phyloP scores from a whole-genome alignment of 805 yeast genomes.

The Hanseniaspora lachancei region DNA sequence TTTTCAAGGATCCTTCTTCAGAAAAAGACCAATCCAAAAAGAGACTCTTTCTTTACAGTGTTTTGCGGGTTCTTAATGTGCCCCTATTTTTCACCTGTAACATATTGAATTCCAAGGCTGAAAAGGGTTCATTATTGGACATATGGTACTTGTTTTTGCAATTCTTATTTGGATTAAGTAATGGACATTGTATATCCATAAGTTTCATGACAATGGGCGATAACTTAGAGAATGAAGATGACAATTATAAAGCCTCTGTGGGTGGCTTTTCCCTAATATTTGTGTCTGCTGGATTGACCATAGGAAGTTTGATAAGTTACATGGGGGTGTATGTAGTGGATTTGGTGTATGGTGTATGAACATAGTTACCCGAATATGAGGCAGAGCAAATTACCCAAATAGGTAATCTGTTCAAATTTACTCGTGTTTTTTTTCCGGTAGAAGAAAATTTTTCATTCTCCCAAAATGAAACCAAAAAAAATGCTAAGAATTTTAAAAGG shows the following conservation, averaged over 20 bases:
- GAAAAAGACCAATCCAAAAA: slow-evolving; percentile 18
- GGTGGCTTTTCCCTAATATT: slow-evolving; percentile 84
- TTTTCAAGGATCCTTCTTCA: slow-evolving; percentile 18
- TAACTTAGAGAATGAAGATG: slow-evolving; percentile 36
- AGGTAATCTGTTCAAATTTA: neutral
- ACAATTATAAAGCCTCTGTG: slow-evolving; percentile 73
- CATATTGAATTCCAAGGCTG: slow-evolving; percentile 18
- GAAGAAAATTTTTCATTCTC: neutral
- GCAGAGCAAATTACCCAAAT: neutral
- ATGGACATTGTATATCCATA: slow-evolving; percentile 73
- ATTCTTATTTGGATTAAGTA: slow-evolving; percentile 69
- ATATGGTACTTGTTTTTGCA: slow-evolving; percentile 55
- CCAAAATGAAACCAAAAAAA: neutral
- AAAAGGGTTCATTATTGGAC: slow-evolving; percentile 37
- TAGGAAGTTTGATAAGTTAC: slow-evolving; percentile 70
- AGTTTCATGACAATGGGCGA: slow-evolving; percentile 65
- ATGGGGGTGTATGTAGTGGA: slow-evolving; percentile 34
- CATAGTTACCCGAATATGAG: neutral
- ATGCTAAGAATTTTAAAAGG: neutral
- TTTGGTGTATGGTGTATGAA: neutral
- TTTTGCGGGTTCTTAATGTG: slow-evolving; percentile 44
- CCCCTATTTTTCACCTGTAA: slow-evolving; percentile 52
- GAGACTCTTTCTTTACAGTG: slow-evolving; percentile 39
- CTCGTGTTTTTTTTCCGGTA: neutral
- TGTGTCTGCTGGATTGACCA: slow-evolving; percentile 62